Conservation (phyloP, 495 filamentous ascomycete genomes). For the Haplographium delicatum region DNA sequence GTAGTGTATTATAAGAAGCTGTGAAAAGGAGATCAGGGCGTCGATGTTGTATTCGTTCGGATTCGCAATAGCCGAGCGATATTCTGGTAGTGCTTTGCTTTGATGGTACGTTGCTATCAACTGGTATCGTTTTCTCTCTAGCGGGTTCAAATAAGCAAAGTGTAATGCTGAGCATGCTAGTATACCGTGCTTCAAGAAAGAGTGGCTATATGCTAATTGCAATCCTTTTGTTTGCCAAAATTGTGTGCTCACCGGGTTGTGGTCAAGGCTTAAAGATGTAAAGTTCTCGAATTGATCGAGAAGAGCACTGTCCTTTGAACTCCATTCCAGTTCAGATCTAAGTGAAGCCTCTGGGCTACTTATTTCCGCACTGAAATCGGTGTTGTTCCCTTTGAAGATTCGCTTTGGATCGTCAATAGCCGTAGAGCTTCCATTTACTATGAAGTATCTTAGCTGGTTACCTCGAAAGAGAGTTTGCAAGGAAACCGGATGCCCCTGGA, state of each 20-base stretch:
- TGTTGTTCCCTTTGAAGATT: background rate
- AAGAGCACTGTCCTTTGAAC: slow-evolving; percentile 11
- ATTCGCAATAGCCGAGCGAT: slow-evolving; percentile 26
- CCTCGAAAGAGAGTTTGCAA: background rate
- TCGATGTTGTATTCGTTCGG: slow-evolving; percentile 26
- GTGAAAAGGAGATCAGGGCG: slow-evolving; percentile 31
- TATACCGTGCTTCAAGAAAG: slow-evolving; percentile 32
- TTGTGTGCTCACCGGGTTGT: background rate
- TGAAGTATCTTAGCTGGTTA: background rate
- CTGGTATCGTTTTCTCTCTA: slow-evolving; percentile 17
- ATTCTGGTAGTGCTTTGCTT: slow-evolving; percentile 27
- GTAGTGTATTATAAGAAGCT: slow-evolving; percentile 10
- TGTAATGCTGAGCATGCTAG: slow-evolving; percentile 32
- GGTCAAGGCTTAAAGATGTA: slow-evolving; percentile 13
- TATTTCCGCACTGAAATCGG: background rate
- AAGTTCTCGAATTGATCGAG: slow-evolving; percentile 13
- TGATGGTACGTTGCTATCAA: slow-evolving; percentile 27
- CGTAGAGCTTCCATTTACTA: background rate
- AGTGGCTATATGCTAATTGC: slow-evolving; percentile 16
- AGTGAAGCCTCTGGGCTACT: background rate
- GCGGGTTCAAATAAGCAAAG: slow-evolving; percentile 21
- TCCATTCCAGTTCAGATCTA: slow-evolving; percentile 3
- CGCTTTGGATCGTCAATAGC: background rate
- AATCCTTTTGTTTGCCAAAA: slow-evolving; percentile 22
- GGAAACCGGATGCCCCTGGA: background rate